phyloP scores from a whole-genome alignment of 768 basidiomycete species.

The Hygrophorus russula region DNA sequence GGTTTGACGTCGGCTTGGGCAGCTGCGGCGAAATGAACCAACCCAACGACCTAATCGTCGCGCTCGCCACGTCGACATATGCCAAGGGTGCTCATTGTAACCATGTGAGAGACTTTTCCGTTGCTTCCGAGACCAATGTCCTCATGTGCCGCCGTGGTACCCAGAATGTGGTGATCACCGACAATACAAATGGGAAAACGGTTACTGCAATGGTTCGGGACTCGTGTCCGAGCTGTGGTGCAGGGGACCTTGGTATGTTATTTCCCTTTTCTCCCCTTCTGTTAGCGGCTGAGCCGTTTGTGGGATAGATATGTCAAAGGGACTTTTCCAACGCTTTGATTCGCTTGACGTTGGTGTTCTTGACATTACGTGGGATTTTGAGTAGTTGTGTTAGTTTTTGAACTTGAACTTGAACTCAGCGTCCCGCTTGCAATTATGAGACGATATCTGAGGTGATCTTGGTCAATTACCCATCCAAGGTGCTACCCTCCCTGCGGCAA shows the following conservation, averaged over 20 bases:
- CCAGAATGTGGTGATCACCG: too few relatives aligned
- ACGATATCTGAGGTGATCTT: too few relatives aligned
- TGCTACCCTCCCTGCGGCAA: too few relatives aligned
- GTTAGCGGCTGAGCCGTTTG: not conserved
- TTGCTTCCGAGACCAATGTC: constrained; percentile 2
- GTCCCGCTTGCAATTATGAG: too few relatives aligned
- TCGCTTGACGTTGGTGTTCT: constrained; percentile 4
- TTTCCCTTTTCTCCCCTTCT: not conserved
- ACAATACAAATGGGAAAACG: too few relatives aligned
- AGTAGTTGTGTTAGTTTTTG: not conserved
- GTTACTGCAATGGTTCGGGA: constrained; percentile 14
- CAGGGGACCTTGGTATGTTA: constrained; percentile 13
- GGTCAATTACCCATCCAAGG: too few relatives aligned
- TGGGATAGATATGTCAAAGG: constrained; percentile 14
- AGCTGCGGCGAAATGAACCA: constrained; percentile 14
- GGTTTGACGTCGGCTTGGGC: constrained; percentile 16
- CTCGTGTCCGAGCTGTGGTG: constrained; percentile 12
- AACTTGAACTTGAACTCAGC: too few relatives aligned
- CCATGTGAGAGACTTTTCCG: constrained; percentile 9
- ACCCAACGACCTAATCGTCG: constrained; percentile 16
- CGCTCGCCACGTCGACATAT: constrained; percentile 11
- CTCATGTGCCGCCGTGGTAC: constrained; percentile 8
- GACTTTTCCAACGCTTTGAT: constrained; percentile 12
- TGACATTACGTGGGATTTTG: constrained; percentile 5
- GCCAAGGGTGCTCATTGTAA: constrained; percentile 13